phyloP scores from a whole-genome alignment of 495 filamentous ascomycete genomes.

The Haplographium delicatum region DNA sequence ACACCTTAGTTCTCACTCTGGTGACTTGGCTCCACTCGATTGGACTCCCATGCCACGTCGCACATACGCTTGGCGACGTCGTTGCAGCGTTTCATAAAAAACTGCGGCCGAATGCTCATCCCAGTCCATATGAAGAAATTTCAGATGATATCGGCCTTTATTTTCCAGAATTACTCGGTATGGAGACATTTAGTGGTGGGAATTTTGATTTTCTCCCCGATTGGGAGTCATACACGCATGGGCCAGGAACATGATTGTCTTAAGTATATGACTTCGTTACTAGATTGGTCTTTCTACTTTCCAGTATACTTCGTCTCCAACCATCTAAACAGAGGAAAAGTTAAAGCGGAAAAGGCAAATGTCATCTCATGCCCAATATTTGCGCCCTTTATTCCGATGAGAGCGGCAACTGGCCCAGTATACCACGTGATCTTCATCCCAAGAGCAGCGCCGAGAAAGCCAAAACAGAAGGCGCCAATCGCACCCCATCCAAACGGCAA shows the following conservation, averaged over 20 bases:
- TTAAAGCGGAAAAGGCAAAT: slow-evolving; percentile 3
- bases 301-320: slow-evolving; percentile 2
- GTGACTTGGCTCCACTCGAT: slow-evolving; percentile 40
- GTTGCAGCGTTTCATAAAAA: slow-evolving; percentile 9
- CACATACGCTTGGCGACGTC: slow-evolving; percentile 39
- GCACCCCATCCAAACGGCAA: slow-evolving; percentile 8
- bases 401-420: not conserved
- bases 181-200: not conserved
- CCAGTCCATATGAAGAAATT: not conserved
- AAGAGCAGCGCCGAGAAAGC: not conserved
- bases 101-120: slow-evolving; percentile 7
- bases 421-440: slow-evolving; percentile 8
- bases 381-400: slow-evolving; percentile 4
- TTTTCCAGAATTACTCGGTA: slow-evolving; percentile 6
- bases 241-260: slow-evolving; percentile 2
- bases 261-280: not conserved
- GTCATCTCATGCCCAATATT: slow-evolving; percentile 5
- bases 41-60: slow-evolving; percentile 40
- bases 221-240: slow-evolving; percentile 4
- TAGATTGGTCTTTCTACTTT: not conserved
- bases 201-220: slow-evolving; percentile 4
- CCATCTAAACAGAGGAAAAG: slow-evolving; percentile 1
- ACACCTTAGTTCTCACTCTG: slow-evolving; percentile 30
- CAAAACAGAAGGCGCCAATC: slow-evolving; percentile 5
- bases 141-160: slow-evolving; percentile 2